Conservation (phyloP, 805 yeast species). For the Candida wancherniae region DNA sequence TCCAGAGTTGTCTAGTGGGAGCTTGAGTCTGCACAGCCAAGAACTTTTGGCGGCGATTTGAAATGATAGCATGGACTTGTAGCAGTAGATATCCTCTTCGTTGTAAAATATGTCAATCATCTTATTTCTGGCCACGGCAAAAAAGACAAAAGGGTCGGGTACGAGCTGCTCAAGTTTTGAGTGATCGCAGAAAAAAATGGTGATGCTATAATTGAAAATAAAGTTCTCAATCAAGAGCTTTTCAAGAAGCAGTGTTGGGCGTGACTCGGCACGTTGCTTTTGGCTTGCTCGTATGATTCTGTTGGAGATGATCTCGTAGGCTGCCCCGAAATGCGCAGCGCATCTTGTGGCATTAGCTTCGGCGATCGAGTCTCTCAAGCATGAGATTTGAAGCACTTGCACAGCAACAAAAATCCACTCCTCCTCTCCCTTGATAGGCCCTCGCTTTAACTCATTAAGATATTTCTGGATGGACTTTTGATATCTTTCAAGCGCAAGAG, state of each 20-base stretch:
- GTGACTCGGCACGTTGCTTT: neutral
- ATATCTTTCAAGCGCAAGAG: conserved; percentile 10
- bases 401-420: conserved; percentile 17
- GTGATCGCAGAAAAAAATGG: conserved; percentile 14
- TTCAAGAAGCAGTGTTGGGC: conserved; percentile 9
- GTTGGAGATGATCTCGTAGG: conserved; percentile 4
- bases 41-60: conserved; percentile 16
- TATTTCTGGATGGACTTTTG: conserved; percentile 8
- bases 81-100: conserved; percentile 7
- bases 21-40: conserved; percentile 16
- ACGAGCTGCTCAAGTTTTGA: conserved; percentile 7
- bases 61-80: conserved; percentile 12
- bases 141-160: conserved; percentile 13
- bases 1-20: conserved; percentile 5
- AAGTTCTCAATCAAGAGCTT: conserved; percentile 14
- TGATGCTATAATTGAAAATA: conserved; percentile 14
- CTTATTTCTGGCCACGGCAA: conserved; percentile 4
- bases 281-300: neutral
- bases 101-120: conserved; percentile 6
- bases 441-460: conserved; percentile 6
- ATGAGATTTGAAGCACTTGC: conserved; percentile 14
- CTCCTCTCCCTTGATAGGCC: conserved; percentile 7
- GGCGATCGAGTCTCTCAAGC: conserved; percentile 11
- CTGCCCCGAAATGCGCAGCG: conserved; percentile 15
- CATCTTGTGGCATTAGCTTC: conserved; percentile 14